phyloP scores from a whole-genome alignment of 179 eudicot genomes.

The Spergularia azorica region DNA sequence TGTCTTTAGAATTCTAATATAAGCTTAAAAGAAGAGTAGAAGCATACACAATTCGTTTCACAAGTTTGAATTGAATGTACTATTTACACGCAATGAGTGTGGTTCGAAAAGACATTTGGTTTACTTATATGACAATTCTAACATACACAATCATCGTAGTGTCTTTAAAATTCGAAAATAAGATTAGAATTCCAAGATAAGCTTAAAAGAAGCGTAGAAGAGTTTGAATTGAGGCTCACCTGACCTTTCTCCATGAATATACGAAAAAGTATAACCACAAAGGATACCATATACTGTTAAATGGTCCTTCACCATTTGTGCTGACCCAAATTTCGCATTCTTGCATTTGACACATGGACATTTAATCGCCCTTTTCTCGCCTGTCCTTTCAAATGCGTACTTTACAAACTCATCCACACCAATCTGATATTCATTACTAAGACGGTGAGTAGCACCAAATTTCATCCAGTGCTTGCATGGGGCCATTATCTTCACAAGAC shows the following conservation, averaged over 20 bases:
- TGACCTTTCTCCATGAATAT: constrained; percentile 8
- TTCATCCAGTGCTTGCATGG: constrained; percentile 12
- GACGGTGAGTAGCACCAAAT: neutral
- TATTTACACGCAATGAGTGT: no score
- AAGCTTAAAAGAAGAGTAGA: no score
- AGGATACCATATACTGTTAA: neutral
- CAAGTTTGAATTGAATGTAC: no score
- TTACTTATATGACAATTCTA: no score
- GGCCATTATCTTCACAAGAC: constrained; percentile 1
- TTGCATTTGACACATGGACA: neutral
- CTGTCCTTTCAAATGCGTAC: neutral
- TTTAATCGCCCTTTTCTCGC: neutral
- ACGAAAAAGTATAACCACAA: neutral
- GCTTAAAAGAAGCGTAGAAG: no score
- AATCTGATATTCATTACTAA: neutral
- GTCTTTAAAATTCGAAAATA: no score
- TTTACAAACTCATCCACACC: neutral
- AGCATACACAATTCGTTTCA: no score
- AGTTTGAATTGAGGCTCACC: neutral
- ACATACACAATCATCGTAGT: no score
- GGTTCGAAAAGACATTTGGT: no score
- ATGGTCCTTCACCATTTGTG: neutral
- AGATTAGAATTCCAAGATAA: no score
- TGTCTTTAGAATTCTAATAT: no score
- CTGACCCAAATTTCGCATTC: neutral